Evolutionary conservation across 106 monocot species (phyloP).

Genomic region (Hemerocallis citrina): DNA sequence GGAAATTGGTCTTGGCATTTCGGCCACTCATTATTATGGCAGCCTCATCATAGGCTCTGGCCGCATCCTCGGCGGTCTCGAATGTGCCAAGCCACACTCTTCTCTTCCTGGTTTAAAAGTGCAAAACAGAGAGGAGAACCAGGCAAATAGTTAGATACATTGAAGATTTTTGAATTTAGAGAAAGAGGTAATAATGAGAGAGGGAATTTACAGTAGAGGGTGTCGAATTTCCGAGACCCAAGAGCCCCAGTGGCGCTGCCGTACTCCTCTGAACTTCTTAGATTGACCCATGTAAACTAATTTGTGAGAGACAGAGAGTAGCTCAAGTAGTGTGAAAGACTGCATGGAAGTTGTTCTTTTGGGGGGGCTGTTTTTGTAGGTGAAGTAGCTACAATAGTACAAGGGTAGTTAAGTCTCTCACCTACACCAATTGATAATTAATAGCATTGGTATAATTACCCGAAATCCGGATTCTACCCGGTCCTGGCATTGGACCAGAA

Average conservation of each 20-base stretch:
- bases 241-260: conserved; percentile 96
- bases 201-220: conserved; percentile 65
- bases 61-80: conserved; percentile 85
- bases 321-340: too few species aligned
- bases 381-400: too few species aligned
- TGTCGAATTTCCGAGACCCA: conserved; percentile 96
- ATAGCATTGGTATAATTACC: too few species aligned
- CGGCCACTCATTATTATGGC: conserved; percentile 76
- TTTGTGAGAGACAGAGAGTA: too few species aligned
- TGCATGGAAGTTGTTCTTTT: neutral
- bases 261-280: conserved; percentile 91
- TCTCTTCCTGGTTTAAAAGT: conserved; percentile 45
- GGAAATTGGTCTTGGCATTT: conserved; percentile 93
- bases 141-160: neutral
- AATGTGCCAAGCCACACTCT: conserved; percentile 96
- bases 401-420: too few species aligned
- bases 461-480: too few species aligned
- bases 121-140: neutral
- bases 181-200: neutral
- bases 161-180: neutral
- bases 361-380: too few species aligned
- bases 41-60: conserved; percentile 82
- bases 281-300: conserved; percentile 56
- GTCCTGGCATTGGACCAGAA: too few species aligned
- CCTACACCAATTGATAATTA: too few species aligned